phyloP scores from a whole-genome alignment of 495 filamentous ascomycete genomes.

The Letharia lupina region DNA sequence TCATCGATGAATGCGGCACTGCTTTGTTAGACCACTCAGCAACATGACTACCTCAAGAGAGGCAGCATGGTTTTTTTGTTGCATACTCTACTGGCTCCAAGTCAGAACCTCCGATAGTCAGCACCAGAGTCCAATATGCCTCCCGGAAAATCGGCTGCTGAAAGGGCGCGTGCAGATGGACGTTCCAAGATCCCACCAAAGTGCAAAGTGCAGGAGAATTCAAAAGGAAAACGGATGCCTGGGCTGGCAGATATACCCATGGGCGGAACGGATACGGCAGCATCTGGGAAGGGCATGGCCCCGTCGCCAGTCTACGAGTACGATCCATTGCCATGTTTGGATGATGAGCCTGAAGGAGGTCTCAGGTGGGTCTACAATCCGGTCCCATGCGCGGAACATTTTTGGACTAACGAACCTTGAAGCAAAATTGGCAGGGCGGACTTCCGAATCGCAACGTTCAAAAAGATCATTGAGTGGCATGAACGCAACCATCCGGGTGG shows the following conservation, averaged over 20 bases:
- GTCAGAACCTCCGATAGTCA: too few species aligned
- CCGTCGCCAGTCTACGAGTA: too few species aligned
- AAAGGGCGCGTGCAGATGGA: too few species aligned
- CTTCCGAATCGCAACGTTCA: background rate
- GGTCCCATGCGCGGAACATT: background rate
- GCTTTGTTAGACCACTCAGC: background rate
- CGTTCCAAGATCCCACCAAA: background rate
- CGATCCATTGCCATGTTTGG: background rate
- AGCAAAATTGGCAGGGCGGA: background rate
- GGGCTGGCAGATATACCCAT: background rate
- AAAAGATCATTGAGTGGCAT: background rate
- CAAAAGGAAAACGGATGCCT: background rate
- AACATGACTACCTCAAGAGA: background rate
- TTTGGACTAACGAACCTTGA: background rate
- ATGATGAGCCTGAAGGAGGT: background rate
- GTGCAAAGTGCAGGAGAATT: background rate
- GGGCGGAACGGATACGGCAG: background rate
- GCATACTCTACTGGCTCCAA: too few species aligned
- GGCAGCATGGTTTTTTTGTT: too few species aligned
- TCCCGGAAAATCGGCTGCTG: too few species aligned
- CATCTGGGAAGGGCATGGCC: background rate
- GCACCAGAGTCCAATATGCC: too few species aligned
- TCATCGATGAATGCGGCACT: background rate
- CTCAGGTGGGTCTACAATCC: background rate
- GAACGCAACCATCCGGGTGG: background rate